Evolutionary conservation across 1,284 basidiomycete genomes (phyloP).

Genomic region (Trametes polyzona): DNA sequence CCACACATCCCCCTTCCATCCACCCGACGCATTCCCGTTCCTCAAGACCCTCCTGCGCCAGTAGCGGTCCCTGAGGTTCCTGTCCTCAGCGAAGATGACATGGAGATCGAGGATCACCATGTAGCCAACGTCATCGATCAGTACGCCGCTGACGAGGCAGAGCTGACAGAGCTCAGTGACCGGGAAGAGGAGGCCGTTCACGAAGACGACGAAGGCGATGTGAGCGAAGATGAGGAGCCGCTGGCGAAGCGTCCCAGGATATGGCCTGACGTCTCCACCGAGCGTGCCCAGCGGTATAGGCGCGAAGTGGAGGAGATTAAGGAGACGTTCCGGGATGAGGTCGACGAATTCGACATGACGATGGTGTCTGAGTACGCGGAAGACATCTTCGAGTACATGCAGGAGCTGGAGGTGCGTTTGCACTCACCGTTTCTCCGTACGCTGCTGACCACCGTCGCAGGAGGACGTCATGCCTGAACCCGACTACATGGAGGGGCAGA

Average conservation of each 20-base stretch:
- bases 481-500: conserved; percentile 94
- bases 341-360: conserved; percentile 89
- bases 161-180: conserved; percentile 25
- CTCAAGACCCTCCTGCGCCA: conserved; percentile 38
- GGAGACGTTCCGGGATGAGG: conserved; percentile 75
- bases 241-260: conserved; percentile 48
- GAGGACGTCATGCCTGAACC: conserved; percentile 90
- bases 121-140: conserved; percentile 12
- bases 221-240: conserved; percentile 45
- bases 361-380: conserved; percentile 99
- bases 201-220: conserved; percentile 58
- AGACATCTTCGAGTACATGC: conserved; percentile 98
- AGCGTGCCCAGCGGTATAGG: conserved; percentile 57
- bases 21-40: conserved; percentile 43
- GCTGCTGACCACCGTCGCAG: conserved; percentile 45
- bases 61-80: conserved; percentile 36
- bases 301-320: conserved; percentile 71
- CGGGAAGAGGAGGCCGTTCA: conserved; percentile 35
- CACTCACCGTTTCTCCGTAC: conserved; percentile 1
- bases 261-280: conserved; percentile 74
- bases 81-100: conserved; percentile 49
- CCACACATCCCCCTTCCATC: conserved; percentile 31
- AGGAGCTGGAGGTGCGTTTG: conserved; percentile 79
- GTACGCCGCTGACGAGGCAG: conserved; percentile 23
- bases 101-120: conserved; percentile 61